phyloP scores from a whole-genome alignment of 1,284 basidiomycete genomes.

The Dichomitus squalens region DNA sequence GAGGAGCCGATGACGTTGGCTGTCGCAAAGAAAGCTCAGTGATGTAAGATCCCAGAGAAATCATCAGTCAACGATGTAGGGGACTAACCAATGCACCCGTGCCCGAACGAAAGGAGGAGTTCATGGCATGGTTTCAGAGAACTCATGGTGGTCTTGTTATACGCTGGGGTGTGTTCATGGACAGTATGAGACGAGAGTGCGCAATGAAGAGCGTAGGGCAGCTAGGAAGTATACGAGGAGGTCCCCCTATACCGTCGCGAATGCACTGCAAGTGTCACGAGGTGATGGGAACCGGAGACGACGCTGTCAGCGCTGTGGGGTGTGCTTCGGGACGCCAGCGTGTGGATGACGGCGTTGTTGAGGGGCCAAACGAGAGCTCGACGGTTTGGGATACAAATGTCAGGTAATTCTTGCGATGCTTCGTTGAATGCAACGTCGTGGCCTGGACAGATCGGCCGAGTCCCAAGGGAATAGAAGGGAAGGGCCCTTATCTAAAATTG shows the following conservation, averaged over 20 bases:
- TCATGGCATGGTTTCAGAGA: conserved; percentile 8
- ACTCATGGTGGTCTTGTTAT: conserved; percentile 9
- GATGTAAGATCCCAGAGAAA: background rate
- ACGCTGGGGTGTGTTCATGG: background rate
- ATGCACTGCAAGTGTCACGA: background rate
- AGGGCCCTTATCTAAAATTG: no score
- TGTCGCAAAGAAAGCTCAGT: background rate
- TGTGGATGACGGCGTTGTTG: background rate
- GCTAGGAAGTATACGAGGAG: background rate
- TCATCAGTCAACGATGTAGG: background rate
- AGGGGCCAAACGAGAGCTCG: background rate
- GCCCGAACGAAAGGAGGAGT: background rate
- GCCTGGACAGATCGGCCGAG: no score
- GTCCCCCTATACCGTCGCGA: no score
- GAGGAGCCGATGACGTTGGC: conserved; percentile 6
- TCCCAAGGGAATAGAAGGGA: no score
- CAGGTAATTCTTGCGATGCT: background rate
- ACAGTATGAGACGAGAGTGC: background rate
- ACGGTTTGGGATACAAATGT: background rate
- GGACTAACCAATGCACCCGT: background rate
- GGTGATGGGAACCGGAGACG: background rate
- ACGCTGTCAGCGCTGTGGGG: background rate
- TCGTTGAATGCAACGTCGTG: no score
- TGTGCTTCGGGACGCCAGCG: background rate
- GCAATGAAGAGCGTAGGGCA: background rate